A percentile compares a stretch with the other conserved stretches of the same genome.
Conservation (phyloP, 225 moss, liverwort and hornwort species). For the Bryoerythrophyllum caledonicum region DNA sequence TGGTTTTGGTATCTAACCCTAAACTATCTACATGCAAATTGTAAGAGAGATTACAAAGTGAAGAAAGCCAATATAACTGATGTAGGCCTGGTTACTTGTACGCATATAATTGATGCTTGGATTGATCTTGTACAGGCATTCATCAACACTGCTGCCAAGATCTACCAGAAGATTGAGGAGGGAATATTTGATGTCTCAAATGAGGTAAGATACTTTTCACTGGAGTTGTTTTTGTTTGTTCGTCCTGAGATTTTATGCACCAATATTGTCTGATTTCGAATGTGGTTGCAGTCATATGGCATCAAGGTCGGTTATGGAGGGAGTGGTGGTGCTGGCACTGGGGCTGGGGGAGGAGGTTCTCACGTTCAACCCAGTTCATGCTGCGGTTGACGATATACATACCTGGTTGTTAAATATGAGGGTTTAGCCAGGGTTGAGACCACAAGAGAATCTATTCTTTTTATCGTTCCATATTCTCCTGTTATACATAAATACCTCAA, state of each 20-base stretch:
- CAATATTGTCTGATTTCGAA: neutral
- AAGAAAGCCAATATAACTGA: too few relatives aligned
- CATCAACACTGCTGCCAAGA: conserved; percentile 85
- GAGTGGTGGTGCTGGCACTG: conserved; percentile 52
- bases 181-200: conserved; percentile 82
- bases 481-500: conserved; percentile 11
- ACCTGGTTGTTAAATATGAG: conserved; percentile 11
- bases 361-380: conserved; percentile 61
- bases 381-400: conserved; percentile 47
- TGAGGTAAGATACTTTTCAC: conserved; percentile 47
- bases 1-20: too few relatives aligned
- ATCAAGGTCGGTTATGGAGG: conserved; percentile 86
- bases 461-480: conserved; percentile 18
- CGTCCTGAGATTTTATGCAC: neutral
- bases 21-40: too few relatives aligned
- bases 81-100: neutral
- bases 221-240: conserved; percentile 2
- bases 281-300: conserved; percentile 71
- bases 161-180: conserved; percentile 83
- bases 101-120: conserved; percentile 17
- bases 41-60: too few relatives aligned
- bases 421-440: conserved; percentile 15
- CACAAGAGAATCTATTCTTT: conserved; percentile 27
- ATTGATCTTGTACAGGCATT: conserved; percentile 73
- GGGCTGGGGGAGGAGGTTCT: conserved; percentile 66